A percentile compares a stretch with the other conserved stretches of the same genome.
These are phyloP conservation scores for Talaromyces sp. DNA, from an alignment of 2,329 filamentous ascomycete species.

Conservation along the genomic window DNA sequence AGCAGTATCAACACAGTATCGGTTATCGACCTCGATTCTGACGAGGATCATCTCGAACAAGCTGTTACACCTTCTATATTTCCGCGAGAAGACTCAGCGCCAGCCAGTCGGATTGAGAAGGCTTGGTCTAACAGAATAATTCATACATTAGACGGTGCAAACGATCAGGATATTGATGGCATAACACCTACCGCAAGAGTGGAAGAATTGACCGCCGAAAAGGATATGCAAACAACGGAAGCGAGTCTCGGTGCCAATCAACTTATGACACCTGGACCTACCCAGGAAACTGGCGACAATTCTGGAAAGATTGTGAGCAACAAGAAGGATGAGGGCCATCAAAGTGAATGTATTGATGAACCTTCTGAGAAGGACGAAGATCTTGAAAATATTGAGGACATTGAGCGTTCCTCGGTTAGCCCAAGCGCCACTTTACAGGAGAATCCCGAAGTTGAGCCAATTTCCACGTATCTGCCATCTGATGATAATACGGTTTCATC, in stretches of 20 bases:
- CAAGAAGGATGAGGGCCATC: not conserved
- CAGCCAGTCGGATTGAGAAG: conserved; percentile 4
- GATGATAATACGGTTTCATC: not conserved
- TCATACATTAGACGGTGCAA: not conserved
- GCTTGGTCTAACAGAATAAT: not conserved
- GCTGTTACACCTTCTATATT: not conserved
- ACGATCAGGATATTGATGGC: not conserved
- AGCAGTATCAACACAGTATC: not conserved
- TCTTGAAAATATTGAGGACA: not conserved
- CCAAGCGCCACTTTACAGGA: not conserved
- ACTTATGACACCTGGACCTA: conserved; percentile 25
- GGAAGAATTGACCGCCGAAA: not conserved
- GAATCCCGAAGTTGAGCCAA: not conserved
- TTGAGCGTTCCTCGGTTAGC: not conserved
- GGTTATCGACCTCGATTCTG: conserved; percentile 1
- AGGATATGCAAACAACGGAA: not conserved
- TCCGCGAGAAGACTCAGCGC: not conserved
- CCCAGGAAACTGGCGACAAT: conserved; percentile 20
- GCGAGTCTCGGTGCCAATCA: conserved; percentile 11
- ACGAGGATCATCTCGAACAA: not conserved
- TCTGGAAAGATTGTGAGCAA: not conserved
- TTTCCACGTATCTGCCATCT: not conserved
- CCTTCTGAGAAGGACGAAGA: not conserved
- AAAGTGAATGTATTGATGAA: no score
- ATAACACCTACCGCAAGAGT: not conserved